Percentiles rank a stretch among this genome's conserved stretches.
Evolutionary conservation across 495 filamentous ascomycete genomes (phyloP).

Genomic region (Lasiosphaeris hirsuta): DNA sequence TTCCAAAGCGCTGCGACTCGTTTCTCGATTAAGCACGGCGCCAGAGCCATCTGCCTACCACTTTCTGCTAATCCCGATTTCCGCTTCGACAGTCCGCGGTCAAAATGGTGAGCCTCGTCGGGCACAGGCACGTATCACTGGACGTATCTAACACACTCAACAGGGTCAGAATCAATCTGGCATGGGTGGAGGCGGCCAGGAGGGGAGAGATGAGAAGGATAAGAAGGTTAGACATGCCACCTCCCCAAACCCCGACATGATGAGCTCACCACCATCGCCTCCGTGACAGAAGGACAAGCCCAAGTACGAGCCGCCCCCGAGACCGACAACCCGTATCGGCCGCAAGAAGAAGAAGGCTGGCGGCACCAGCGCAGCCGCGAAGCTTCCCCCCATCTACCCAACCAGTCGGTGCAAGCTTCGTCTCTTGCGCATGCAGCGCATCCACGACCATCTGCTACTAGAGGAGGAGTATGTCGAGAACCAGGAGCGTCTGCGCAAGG

Average conservation of each 20-base stretch:
- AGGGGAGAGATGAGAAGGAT: constrained; percentile 84
- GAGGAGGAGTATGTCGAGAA: constrained; percentile 99
- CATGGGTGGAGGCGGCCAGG: constrained; percentile 69
- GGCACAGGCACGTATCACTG: not conserved
- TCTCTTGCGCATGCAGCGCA: constrained; percentile 94
- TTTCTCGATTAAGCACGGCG: not conserved
- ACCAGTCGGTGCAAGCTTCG: constrained; percentile 96
- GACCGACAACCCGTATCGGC: constrained; percentile 95
- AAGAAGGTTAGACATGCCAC: constrained; percentile 73
- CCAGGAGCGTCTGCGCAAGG: constrained; percentile 89
- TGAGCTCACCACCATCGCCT: constrained; percentile 7
- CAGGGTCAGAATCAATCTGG: constrained; percentile 88
- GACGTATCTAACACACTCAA: constrained; percentile 20
- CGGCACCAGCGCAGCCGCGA: constrained; percentile 88
- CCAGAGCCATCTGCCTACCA: no score
- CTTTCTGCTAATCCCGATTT: no score
- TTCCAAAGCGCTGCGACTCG: not conserved
- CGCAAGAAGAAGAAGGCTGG: constrained; percentile 94
- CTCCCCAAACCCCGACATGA: not conserved
- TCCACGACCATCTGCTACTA: constrained; percentile 93
- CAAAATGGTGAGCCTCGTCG: not conserved
- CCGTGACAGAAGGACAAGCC: constrained; percentile 89
- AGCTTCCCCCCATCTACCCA: constrained; percentile 89
- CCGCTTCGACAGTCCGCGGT: no score
- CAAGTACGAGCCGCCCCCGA: constrained; percentile 97